Percentiles rank a stretch among this genome's conserved stretches.
Evolutionary conservation across 768 basidiomycete species (phyloP).

Genomic region (Boletus reticulatus): DNA sequence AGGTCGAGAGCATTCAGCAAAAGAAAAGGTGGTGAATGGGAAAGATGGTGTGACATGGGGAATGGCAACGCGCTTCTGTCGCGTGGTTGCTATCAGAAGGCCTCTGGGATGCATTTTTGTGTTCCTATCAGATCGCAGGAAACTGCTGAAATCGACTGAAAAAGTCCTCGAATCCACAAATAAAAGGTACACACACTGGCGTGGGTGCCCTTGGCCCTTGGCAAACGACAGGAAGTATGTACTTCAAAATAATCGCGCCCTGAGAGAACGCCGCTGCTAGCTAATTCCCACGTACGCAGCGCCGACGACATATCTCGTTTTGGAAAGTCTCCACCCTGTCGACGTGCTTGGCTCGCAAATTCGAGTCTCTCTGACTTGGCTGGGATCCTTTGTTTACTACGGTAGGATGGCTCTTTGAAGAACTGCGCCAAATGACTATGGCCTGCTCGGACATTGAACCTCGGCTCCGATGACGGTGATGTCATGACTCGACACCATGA

Average conservation of each 20-base stretch:
- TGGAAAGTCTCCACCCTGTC: slow-evolving; percentile 13
- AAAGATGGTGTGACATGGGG: neutral
- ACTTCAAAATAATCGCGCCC: too few relatives aligned
- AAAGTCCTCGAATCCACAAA: neutral
- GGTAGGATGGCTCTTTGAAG: too few relatives aligned
- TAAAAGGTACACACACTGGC: too few relatives aligned
- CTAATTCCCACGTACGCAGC: slow-evolving; percentile 5
- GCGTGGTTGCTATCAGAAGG: neutral
- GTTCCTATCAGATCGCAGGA: neutral
- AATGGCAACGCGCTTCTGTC: neutral
- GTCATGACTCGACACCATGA: neutral
- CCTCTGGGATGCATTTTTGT: slow-evolving; percentile 6
- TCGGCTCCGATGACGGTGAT: neutral
- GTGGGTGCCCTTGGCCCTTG: too few relatives aligned
- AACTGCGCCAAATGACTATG: too few relatives aligned
- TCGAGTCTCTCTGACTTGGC: neutral
- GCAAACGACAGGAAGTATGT: too few relatives aligned
- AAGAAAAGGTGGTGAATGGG: neutral
- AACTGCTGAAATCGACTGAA: neutral
- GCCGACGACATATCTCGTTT: slow-evolving; percentile 22
- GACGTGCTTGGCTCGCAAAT: too few relatives aligned
- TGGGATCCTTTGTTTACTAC: too few relatives aligned
- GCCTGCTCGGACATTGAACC: neutral
- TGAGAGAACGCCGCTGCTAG: neutral
- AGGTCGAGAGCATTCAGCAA: neutral